Evolutionary conservation across 192 early-diverging fungal species (phyloP), one percentile per base, ranked within the genome.

Genomic region (Powellomyces hirtus): DNA sequence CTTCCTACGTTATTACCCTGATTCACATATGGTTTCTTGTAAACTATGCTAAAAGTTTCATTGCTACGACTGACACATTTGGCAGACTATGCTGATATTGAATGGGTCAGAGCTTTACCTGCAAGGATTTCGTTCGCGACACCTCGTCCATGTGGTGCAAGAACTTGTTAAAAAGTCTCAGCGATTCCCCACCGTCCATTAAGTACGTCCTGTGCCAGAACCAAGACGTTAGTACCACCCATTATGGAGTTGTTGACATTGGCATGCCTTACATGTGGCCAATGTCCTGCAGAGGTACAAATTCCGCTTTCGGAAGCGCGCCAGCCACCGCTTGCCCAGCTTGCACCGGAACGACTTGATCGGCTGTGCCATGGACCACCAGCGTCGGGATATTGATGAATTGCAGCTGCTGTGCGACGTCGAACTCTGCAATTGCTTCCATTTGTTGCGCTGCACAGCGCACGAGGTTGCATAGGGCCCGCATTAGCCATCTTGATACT

Each of bases 181-280:
- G 4, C 4, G 51, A 58, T 24, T 57, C n/a, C 22, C 65, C 65
- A 20, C 36, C 38, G 34, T 67, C 65, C 65, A 67, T 67, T 4
- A 22, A 20, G 22, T 57, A 57, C 52, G 40, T 67, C 10, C 65
- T 67, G 16, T 6, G n/a, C 46, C 5, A 49, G 26, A 16, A 65
- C 18, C 4, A 53, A 8, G 46, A 16, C 29, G 26, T 35, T 22
- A 59, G 20, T 16, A 26, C 36, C n/a, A 13, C 8, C 42, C 26
- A 51, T 30, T 1, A 11, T 20, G 40, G n/a, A 55, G n/a, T n/a
- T n/a, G n/a, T 38, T 1, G 0, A 42, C 18, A 27, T 35, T 4
- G 16, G 63, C 30, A 20, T 51, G 2, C 7, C 65, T 67, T 58
- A 58, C 65, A 67, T 55, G 35, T 67, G 65, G 26, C 65, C 65